These are phyloP conservation scores for Coemansia sp. DNA, from an alignment of 192 early-diverging fungal species.

Conservation along the genomic window DNA sequence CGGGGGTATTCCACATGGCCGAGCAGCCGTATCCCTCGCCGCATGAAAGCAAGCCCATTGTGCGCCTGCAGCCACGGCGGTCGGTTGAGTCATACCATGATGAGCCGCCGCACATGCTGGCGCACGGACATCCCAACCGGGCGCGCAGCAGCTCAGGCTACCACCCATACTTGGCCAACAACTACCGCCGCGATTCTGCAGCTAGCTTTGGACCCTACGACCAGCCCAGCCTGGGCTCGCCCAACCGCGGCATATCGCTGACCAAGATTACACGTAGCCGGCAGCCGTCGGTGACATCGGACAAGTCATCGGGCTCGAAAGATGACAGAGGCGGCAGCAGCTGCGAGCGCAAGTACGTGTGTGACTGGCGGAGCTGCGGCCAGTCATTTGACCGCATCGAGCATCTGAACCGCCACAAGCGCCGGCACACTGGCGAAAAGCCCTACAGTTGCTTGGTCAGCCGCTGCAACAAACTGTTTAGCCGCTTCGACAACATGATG, in stretches of 20 bases:
- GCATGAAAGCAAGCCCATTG: slow-evolving; percentile 16
- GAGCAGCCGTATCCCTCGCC: slow-evolving; percentile 21
- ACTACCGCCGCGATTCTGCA: slow-evolving; percentile 8
- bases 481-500: slow-evolving; percentile 79
- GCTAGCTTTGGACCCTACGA: slow-evolving; percentile 1
- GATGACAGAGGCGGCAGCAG: slow-evolving; percentile 8
- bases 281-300: slow-evolving; percentile 22
- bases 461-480: slow-evolving; percentile 62
- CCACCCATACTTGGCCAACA: background rate
- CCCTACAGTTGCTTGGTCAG: slow-evolving; percentile 68
- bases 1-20: slow-evolving; percentile 33
- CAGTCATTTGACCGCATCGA: slow-evolving; percentile 71
- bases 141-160: background rate
- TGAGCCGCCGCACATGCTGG: background rate
- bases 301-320: slow-evolving; percentile 7
- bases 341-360: slow-evolving; percentile 43
- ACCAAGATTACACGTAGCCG: slow-evolving; percentile 1
- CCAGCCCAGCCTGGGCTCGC: background rate
- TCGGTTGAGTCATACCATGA: background rate
- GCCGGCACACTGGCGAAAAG: slow-evolving; percentile 61
- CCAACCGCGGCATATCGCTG: background rate
- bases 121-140: background rate
- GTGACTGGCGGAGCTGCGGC: slow-evolving; percentile 46
- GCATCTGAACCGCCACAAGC: slow-evolving; percentile 72
- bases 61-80: slow-evolving; percentile 8